phyloP scores from a whole-genome alignment of 2,329 filamentous ascomycete genomes.

The Rutstroemia sp. region DNA sequence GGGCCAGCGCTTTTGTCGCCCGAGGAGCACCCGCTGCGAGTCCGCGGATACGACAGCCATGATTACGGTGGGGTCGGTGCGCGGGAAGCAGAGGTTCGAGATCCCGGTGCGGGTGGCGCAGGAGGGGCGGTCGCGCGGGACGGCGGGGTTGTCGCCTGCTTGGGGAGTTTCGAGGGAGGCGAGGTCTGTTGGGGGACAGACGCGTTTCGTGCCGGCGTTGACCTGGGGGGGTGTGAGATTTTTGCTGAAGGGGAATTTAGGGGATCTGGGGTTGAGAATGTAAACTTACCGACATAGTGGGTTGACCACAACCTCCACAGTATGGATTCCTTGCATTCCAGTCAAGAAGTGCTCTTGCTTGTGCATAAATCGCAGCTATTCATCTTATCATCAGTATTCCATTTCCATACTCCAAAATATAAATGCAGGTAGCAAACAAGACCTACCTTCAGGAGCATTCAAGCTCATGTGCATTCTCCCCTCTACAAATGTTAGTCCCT shows the following conservation, averaged over 20 bases:
- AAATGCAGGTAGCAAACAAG: not conserved
- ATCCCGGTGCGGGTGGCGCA: conserved; percentile 80
- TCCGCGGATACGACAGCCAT: conserved; percentile 83
- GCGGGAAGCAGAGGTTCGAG: conserved; percentile 86
- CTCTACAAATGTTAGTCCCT: conserved; percentile 58
- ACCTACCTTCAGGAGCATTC: conserved; percentile 40
- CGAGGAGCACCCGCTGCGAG: conserved; percentile 61
- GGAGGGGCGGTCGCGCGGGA: conserved; percentile 49
- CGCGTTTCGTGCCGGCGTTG: conserved; percentile 73
- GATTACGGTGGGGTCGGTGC: conserved; percentile 83
- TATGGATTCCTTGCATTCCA: conserved; percentile 93
- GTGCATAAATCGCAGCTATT: conserved; percentile 80
- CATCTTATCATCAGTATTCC: too few relatives aligned
- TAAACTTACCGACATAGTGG: conserved; percentile 58
- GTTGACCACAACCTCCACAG: conserved; percentile 81
- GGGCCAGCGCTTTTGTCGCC: conserved; percentile 78
- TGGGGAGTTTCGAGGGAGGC: conserved; percentile 30
- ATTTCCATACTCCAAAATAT: not conserved
- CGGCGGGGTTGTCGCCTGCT: conserved; percentile 34
- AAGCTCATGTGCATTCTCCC: conserved; percentile 50
- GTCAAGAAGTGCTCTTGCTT: conserved; percentile 80
- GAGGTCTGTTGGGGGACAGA: conserved; percentile 66
- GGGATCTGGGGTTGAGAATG: not conserved
- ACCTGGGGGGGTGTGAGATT: not conserved
- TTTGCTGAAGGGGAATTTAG: not conserved